Evolutionary conservation across 2,329 filamentous ascomycete species (phyloP).

Genomic region (Saccharata proteae): DNA sequence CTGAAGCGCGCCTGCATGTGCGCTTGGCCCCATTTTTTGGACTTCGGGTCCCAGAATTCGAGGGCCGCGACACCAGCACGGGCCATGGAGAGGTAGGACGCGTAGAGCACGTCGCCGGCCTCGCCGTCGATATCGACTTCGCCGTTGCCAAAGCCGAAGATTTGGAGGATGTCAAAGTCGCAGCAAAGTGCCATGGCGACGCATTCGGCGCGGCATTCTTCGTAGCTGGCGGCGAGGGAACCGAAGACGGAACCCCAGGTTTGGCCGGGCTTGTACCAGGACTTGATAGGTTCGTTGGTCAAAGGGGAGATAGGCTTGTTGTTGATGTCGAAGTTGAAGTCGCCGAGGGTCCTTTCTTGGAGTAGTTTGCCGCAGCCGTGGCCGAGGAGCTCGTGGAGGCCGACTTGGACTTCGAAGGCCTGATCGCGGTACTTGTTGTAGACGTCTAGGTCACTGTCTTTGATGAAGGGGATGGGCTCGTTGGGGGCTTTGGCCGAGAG

Average conservation of each 20-base stretch:
- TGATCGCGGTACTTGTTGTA: conserved; percentile 75
- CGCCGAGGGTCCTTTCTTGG: conserved; percentile 71
- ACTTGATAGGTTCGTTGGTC: conserved; percentile 62
- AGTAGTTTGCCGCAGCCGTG: conserved; percentile 91
- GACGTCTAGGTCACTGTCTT: conserved; percentile 60
- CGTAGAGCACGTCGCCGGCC: conserved; percentile 79
- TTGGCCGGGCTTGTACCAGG: conserved; percentile 89
- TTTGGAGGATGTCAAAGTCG: conserved; percentile 77
- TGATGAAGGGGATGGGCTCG: conserved; percentile 85
- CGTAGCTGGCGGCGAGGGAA: conserved; percentile 73
- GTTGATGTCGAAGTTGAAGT: conserved; percentile 77
- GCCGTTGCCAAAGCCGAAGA: conserved; percentile 84
- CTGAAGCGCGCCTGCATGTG: conserved; percentile 88
- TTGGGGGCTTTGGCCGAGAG: conserved; percentile 82
- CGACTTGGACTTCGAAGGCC: conserved; percentile 91
- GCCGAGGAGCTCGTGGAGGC: conserved; percentile 77
- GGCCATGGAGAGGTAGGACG: conserved; percentile 86
- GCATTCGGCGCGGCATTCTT: conserved; percentile 89
- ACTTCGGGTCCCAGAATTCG: conserved; percentile 91
- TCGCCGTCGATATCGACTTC: conserved; percentile 57
- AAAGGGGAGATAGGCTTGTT: conserved; percentile 75
- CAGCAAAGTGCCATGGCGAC: conserved; percentile 86
- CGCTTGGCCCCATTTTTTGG: conserved; percentile 80
- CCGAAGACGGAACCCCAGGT: conserved; percentile 93
- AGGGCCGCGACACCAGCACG: conserved; percentile 78